Percentiles rank a stretch among this genome's conserved stretches.
Evolutionary conservation across 176 grass and related monocot species (phyloP).

Genomic region (Phoenix roebelenii): DNA sequence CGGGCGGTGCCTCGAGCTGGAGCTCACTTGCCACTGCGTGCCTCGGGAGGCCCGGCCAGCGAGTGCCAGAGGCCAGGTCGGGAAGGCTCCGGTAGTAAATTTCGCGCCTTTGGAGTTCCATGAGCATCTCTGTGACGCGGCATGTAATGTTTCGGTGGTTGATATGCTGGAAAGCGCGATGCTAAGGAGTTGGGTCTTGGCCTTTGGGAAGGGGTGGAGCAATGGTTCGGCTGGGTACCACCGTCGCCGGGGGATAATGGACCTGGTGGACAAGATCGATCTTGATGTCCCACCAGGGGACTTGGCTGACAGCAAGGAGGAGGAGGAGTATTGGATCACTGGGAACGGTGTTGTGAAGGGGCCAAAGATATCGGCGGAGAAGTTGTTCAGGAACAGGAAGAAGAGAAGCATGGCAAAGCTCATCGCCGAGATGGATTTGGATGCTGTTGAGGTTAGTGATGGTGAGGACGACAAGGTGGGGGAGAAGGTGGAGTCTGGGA

Average conservation of each 20-base stretch:
- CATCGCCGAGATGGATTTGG: constrained; percentile 30
- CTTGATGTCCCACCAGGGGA: too few species aligned
- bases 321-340: too few species aligned
- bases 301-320: too few species aligned
- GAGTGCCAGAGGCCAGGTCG: not conserved
- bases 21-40: constrained; percentile 12
- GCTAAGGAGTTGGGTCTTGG: too few species aligned
- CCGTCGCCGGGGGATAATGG: too few species aligned
- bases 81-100: not conserved
- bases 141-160: too few species aligned
- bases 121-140: too few species aligned
- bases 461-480: constrained; percentile 12
- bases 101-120: not conserved
- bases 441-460: constrained; percentile 28
- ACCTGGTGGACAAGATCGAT: too few species aligned
- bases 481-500: constrained; percentile 3
- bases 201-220: too few species aligned
- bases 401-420: constrained; percentile 24
- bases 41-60: not conserved
- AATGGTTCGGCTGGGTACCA: too few species aligned
- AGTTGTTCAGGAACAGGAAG: not conserved
- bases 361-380: not conserved
- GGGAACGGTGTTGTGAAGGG: not conserved
- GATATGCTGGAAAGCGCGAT: too few species aligned
- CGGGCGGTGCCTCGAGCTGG: constrained; percentile 3